Evolutionary conservation across 805 yeast species (phyloP).

Genomic region (Saccharomycopsis vini): DNA sequence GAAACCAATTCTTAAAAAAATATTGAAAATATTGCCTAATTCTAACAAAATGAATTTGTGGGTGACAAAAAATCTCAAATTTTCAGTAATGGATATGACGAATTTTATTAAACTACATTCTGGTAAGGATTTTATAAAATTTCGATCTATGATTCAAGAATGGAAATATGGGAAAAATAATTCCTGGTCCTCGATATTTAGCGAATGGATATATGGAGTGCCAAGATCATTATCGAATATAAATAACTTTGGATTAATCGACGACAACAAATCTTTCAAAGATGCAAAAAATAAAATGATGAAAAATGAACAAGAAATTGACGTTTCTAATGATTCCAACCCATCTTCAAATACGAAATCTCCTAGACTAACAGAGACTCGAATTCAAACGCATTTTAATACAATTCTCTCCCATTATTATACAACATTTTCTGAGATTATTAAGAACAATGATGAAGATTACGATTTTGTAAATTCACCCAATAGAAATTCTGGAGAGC

Average conservation of each 20-base stretch:
- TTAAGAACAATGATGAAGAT: conserved; percentile 7
- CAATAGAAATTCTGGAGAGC: neutral
- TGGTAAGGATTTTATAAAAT: neutral
- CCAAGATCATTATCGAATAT: neutral
- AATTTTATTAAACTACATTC: conserved; percentile 2
- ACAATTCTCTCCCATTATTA: neutral
- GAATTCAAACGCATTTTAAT: conserved; percentile 1
- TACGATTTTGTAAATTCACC: neutral
- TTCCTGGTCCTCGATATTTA: conserved; percentile 8
- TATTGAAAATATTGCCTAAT: neutral
- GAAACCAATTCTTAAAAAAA: conserved; percentile 2
- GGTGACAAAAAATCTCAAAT: conserved; percentile 2
- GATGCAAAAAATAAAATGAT: neutral
- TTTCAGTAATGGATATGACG: conserved; percentile 2
- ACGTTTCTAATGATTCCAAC: neutral
- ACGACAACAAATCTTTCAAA: neutral
- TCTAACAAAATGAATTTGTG: neutral
- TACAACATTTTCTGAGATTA: neutral
- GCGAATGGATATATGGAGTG: conserved; percentile 3
- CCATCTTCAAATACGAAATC: neutral
- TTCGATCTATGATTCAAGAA: neutral
- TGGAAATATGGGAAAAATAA: conserved; percentile 5
- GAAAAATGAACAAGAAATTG: no score
- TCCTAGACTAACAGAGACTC: neutral
- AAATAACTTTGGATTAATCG: neutral